Conservation (phyloP, 805 yeast genomes). For the Yarrowia deformans region DNA sequence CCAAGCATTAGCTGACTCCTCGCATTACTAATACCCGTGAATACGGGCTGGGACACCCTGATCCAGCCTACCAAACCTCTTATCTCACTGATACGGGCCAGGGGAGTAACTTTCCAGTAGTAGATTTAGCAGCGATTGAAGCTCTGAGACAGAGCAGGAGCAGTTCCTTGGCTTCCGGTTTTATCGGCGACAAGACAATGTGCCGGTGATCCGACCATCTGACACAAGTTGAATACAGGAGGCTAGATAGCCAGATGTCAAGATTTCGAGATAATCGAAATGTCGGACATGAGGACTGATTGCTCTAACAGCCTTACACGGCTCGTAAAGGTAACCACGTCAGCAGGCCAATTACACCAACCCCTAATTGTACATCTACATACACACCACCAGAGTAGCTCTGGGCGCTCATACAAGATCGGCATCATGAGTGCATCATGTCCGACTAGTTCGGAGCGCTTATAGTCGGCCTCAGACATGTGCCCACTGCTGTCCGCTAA, state of each 20-base stretch:
- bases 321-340: too few species aligned
- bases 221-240: too few species aligned
- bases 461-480: conserved; percentile 23
- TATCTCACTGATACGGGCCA: background rate
- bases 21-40: background rate
- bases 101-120: background rate
- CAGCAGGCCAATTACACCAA: too few species aligned
- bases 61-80: background rate
- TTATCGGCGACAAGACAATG: too few species aligned
- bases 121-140: background rate
- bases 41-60: background rate
- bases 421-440: background rate
- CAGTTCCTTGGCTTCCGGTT: too few species aligned
- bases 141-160: background rate
- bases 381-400: background rate
- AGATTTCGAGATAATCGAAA: too few species aligned
- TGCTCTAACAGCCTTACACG: too few species aligned
- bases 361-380: background rate
- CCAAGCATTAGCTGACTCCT: too few species aligned
- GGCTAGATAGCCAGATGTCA: too few species aligned
- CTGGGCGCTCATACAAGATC: background rate
- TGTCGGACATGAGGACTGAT: too few species aligned
- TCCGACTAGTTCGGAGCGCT: background rate
- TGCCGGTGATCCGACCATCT: too few species aligned
- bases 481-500: background rate